A percentile compares a stretch with the other conserved stretches of the same genome.
These are phyloP conservation scores for Solanum hybrid DNA, from an alignment of 305 asterid species.

Conservation along the genomic window DNA sequence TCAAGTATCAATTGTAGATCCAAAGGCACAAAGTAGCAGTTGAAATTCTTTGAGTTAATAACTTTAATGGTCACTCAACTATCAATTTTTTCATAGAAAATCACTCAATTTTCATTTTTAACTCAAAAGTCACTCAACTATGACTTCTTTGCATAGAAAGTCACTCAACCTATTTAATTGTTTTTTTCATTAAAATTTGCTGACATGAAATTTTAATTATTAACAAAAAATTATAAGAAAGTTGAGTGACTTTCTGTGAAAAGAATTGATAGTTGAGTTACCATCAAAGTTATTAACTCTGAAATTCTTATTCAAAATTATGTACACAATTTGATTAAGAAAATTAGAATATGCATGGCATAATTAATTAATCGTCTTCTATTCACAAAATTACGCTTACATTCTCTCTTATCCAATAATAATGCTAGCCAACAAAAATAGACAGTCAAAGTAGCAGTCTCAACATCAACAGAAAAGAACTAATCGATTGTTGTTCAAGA, in stretches of 20 bases:
- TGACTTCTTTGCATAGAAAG: no score
- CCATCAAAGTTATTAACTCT: no score
- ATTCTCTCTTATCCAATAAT: neutral
- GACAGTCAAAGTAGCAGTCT: neutral
- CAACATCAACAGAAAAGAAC: neutral
- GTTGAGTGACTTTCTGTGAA: no score
- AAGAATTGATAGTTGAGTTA: no score
- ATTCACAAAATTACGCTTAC: slow-evolving; percentile 1
- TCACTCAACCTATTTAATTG: no score
- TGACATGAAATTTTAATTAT: no score
- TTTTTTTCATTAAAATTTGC: no score
- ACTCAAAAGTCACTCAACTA: no score
- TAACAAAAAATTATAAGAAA: no score
- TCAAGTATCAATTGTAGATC: neutral
- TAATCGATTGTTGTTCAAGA: neutral
- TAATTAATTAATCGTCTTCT: neutral
- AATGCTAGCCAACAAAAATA: neutral
- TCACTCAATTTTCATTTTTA: no score
- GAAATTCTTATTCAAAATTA: neutral
- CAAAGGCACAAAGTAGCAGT: neutral
- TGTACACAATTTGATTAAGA: neutral
- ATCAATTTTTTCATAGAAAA: no score
- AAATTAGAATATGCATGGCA: neutral
- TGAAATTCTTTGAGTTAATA: neutral
- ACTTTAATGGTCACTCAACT: no score